Percentiles rank a stretch among this genome's conserved stretches.
Evolutionary conservation across 257 asterid genomes (phyloP).

Genomic region (Solanum piurae): DNA sequence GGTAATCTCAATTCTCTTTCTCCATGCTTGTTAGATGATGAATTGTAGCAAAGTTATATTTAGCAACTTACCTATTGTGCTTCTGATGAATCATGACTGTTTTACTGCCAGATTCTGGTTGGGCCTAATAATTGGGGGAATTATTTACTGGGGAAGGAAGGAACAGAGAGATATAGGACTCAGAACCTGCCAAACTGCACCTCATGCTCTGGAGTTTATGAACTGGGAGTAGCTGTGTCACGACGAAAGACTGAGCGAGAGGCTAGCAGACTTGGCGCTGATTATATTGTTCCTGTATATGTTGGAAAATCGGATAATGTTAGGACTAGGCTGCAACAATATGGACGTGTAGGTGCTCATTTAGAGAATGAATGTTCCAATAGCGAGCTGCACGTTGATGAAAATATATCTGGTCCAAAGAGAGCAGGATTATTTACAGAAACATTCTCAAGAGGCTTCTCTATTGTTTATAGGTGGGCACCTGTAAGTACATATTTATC

Average conservation of each 20-base stretch:
- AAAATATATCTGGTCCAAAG: background rate
- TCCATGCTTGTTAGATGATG: background rate
- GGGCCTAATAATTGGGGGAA: constrained; percentile 76
- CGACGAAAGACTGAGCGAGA: constrained; percentile 19
- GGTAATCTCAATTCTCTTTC: background rate
- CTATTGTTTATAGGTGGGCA: constrained; percentile 79
- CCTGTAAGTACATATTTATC: constrained; percentile 50
- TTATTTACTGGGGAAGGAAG: constrained; percentile 54
- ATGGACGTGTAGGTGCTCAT: constrained; percentile 96
- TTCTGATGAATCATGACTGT: background rate
- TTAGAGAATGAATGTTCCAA: constrained; percentile 44
- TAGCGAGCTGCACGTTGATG: background rate
- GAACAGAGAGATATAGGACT: constrained; percentile 68
- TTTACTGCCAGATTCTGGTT: constrained; percentile 48
- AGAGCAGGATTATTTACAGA: constrained; percentile 46
- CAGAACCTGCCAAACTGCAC: constrained; percentile 67
- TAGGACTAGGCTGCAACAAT: constrained; percentile 73
- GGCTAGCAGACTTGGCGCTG: constrained; percentile 37
- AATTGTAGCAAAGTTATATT: background rate
- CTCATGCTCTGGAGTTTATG: constrained; percentile 76
- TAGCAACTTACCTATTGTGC: background rate
- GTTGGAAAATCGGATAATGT: constrained; percentile 88
- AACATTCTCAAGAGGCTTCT: constrained; percentile 54
- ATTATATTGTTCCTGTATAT: constrained; percentile 58
- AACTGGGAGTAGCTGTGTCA: constrained; percentile 53